Evolutionary conservation across 495 filamentous ascomycete species (phyloP).

Genomic region (Tuber umbilicatum): DNA sequence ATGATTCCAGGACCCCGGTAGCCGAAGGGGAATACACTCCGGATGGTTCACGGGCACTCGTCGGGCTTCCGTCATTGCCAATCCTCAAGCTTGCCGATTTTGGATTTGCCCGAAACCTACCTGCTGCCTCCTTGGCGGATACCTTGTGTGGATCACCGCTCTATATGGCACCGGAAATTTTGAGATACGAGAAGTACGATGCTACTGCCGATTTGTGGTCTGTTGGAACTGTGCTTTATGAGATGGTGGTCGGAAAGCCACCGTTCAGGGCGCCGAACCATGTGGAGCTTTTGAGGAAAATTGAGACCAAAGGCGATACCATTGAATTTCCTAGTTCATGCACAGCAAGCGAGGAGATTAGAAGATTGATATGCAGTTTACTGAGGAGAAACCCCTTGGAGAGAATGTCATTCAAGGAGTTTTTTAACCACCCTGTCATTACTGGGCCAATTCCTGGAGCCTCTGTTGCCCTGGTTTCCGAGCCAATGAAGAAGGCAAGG

Average conservation of each 20-base stretch:
- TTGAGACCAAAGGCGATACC: conserved; percentile 74
- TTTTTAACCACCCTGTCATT: conserved; percentile 70
- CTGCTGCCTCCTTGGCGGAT: conserved; percentile 82
- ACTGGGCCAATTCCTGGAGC: conserved; percentile 74
- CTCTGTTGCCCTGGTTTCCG: conserved; percentile 49
- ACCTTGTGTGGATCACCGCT: conserved; percentile 96
- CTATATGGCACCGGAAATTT: conserved; percentile 98
- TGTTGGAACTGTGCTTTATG: conserved; percentile 85
- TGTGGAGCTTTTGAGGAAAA: conserved; percentile 84
- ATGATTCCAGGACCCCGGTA: conserved; percentile 27
- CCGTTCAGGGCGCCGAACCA: conserved; percentile 91
- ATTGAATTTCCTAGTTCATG: conserved; percentile 75
- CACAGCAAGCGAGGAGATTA: conserved; percentile 66
- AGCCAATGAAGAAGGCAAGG: conserved; percentile 20
- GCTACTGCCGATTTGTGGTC: conserved; percentile 97
- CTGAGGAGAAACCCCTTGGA: conserved; percentile 80
- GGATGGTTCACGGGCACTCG: conserved; percentile 44
- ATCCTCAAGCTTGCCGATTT: conserved; percentile 98
- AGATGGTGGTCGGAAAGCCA: conserved; percentile 86
- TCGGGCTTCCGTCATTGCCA: conserved; percentile 77
- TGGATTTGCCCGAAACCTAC: conserved; percentile 86
- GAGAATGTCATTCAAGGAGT: conserved; percentile 71
- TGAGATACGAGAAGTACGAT: conserved; percentile 95
- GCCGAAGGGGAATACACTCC: conserved; percentile 26
- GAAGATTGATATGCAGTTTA: conserved; percentile 69